Evolutionary conservation across 164 flowering plant genomes (phyloP).

Genomic region (Tinospora cordifolia): DNA sequence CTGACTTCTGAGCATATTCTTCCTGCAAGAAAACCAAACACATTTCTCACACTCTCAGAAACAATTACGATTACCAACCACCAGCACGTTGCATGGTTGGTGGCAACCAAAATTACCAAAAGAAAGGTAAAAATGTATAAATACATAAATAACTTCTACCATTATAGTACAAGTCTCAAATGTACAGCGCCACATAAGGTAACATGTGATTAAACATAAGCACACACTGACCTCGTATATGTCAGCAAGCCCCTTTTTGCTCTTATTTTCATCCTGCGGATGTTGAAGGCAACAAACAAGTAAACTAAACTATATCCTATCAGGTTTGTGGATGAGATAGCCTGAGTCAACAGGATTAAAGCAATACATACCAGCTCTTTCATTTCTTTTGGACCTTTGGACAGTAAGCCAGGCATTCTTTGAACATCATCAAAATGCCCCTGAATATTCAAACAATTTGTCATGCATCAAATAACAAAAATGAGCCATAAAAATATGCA

Average conservation of each 20-base stretch:
- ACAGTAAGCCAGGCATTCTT: slow-evolving; percentile 42
- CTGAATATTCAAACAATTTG: slow-evolving; percentile 28
- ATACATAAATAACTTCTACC: background rate
- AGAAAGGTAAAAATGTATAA: background rate
- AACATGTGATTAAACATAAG: background rate
- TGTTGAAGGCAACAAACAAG: background rate
- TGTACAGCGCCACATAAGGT: background rate
- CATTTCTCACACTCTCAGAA: background rate
- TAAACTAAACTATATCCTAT: background rate
- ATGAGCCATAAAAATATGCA: background rate
- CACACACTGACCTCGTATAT: slow-evolving; percentile 65
- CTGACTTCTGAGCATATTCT: slow-evolving; percentile 66
- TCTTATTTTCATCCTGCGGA: slow-evolving; percentile 87
- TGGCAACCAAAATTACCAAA: background rate
- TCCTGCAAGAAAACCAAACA: slow-evolving; percentile 43
- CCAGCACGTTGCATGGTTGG: too few relatives aligned
- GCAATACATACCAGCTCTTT: slow-evolving; percentile 58
- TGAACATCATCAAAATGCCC: slow-evolving; percentile 76
- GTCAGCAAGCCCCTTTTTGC: slow-evolving; percentile 91
- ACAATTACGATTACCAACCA: background rate
- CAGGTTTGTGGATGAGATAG: background rate
- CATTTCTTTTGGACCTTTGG: slow-evolving; percentile 57
- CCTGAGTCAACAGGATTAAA: background rate
- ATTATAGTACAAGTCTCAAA: background rate
- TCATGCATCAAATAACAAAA: background rate